Percentiles rank a stretch among this genome's conserved stretches.
Evolutionary conservation across 2,329 filamentous ascomycete genomes (phyloP).

Genomic region (Penicillium sp.): DNA sequence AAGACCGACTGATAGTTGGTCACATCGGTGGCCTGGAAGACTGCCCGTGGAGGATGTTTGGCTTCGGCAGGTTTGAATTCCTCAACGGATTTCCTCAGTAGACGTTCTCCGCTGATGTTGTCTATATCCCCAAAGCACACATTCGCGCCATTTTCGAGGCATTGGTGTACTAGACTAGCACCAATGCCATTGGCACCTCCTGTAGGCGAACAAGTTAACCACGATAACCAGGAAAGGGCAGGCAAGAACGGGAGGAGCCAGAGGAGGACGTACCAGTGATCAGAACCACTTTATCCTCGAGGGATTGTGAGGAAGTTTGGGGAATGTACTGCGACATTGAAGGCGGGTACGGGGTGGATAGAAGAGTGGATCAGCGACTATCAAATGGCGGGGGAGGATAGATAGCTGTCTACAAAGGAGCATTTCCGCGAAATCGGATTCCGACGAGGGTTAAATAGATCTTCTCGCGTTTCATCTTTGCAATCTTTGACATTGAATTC

Average conservation of each 20-base stretch:
- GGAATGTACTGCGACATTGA: constrained; percentile 24
- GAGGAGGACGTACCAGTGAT: constrained; percentile 19
- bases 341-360: constrained; percentile 5
- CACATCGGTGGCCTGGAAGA: constrained; percentile 50
- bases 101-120: constrained; percentile 33
- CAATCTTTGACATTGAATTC: background rate
- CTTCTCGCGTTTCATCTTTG: background rate
- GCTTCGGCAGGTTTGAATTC: constrained; percentile 17
- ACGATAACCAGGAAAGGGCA: background rate
- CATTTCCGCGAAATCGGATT: background rate
- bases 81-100: constrained; percentile 24
- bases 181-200: constrained; percentile 51
- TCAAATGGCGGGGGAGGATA: background rate
- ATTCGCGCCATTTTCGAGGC: constrained; percentile 42
- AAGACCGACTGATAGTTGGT: constrained; percentile 50
- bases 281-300: constrained; percentile 22
- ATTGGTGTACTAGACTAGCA: constrained; percentile 42
- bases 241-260: background rate
- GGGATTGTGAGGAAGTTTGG: constrained; percentile 16
- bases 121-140: constrained; percentile 50
- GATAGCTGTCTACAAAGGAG: background rate
- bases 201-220: constrained; percentile 10
- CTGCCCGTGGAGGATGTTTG: constrained; percentile 23
- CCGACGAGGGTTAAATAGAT: constrained; percentile 12
- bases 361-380: background rate